Conservation (phyloP, 2,329 filamentous ascomycete species). For the Botrytis medusae region DNA sequence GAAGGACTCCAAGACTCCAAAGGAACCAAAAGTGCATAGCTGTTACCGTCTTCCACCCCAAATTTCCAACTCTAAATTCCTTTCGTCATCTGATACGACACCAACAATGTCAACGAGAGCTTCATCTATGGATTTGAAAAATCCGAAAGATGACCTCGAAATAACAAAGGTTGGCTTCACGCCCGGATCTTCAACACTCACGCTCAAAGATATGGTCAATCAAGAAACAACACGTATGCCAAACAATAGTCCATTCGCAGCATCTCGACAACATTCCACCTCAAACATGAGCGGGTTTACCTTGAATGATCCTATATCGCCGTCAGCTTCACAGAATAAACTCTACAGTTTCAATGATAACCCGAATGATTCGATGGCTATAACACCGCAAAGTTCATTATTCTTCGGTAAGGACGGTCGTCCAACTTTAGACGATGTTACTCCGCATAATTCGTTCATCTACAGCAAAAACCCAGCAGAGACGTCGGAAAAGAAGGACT, state of each 20-base stretch:
- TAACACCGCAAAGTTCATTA: background rate
- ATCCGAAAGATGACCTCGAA: background rate
- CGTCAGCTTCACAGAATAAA: background rate
- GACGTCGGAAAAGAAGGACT: background rate
- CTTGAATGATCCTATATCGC: background rate
- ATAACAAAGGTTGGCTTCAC: background rate
- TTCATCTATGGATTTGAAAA: background rate
- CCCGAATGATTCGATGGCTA: background rate
- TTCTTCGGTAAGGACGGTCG: background rate
- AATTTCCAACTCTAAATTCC: background rate
- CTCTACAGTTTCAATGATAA: background rate
- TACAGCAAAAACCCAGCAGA: background rate
- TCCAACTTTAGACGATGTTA: background rate
- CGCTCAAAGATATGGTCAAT: background rate
- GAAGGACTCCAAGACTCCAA: conserved; percentile 5
- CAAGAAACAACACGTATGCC: background rate
- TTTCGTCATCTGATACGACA: background rate
- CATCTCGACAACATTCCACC: background rate
- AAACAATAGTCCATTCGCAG: background rate
- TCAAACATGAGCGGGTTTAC: conserved; percentile 12
- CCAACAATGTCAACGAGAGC: conserved; percentile 1
- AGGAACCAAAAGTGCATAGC: background rate
- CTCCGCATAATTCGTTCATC: background rate
- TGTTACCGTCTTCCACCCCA: conserved; percentile 13
- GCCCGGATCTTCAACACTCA: background rate